Conservation (phyloP, 129 eudicot species). For the Glebionis coronaria region DNA sequence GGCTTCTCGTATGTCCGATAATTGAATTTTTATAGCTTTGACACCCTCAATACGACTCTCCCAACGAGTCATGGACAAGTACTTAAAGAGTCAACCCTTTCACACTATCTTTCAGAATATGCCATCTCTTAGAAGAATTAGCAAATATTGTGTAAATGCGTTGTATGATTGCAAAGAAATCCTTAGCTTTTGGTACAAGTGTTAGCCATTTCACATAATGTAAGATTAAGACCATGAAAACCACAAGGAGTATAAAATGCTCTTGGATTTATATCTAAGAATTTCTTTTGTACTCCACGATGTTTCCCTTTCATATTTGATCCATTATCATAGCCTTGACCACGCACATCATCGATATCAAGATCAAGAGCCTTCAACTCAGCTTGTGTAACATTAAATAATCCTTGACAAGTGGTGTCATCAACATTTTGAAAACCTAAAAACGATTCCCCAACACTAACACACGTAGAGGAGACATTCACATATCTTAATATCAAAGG, state of each 20-base stretch:
- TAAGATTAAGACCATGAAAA: too few relatives aligned
- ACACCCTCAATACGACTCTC: too few relatives aligned
- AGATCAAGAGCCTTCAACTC: slow-evolving; percentile 6
- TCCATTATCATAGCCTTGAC: too few relatives aligned
- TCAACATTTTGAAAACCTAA: slow-evolving; percentile 12
- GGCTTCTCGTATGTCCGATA: slow-evolving; percentile 14
- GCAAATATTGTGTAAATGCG: neutral
- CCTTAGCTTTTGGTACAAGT: too few relatives aligned
- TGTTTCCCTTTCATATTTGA: too few relatives aligned
- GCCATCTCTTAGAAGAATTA: too few relatives aligned
- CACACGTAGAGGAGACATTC: neutral
- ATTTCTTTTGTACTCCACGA: too few relatives aligned
- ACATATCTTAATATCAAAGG: slow-evolving; percentile 14
- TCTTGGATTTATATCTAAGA: too few relatives aligned
- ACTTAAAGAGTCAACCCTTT: slow-evolving; percentile 13
- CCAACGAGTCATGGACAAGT: neutral
- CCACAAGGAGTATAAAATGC: too few relatives aligned
- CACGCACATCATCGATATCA: slow-evolving; percentile 1
- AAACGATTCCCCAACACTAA: slow-evolving; percentile 20
- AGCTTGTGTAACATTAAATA: slow-evolving; percentile 5
- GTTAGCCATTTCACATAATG: too few relatives aligned
- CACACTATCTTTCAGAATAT: neutral
- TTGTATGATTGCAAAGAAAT: slow-evolving; percentile 4
- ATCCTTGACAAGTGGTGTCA: slow-evolving; percentile 13
- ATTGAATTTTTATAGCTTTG: neutral